Percentiles rank a stretch among this genome's conserved stretches.
Evolutionary conservation across 805 yeast genomes (phyloP).

Genomic region (Huiozyma sinensis): DNA sequence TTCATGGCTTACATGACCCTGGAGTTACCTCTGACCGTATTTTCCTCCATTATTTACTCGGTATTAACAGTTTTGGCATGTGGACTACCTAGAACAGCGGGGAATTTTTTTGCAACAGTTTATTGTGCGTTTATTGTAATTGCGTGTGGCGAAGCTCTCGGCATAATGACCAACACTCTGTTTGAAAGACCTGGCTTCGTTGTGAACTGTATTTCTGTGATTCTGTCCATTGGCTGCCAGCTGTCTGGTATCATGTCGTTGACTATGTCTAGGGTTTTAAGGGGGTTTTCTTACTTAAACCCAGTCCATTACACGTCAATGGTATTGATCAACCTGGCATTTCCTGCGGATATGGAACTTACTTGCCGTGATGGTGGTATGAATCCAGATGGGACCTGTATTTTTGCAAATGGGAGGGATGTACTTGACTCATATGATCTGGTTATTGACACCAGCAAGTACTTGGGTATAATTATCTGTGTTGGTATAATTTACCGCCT

Average conservation of each 20-base stretch:
- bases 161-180: constrained; percentile 66
- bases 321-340: constrained; percentile 48
- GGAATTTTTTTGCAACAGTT: constrained; percentile 54
- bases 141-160: constrained; percentile 76
- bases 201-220: constrained; percentile 55
- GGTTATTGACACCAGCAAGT: constrained; percentile 28
- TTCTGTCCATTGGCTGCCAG: constrained; percentile 60
- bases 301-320: constrained; percentile 68
- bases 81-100: constrained; percentile 61
- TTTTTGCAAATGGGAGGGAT: constrained; percentile 41
- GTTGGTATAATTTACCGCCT: constrained; percentile 21
- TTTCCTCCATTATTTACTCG: constrained; percentile 46
- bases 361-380: constrained; percentile 38
- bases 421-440: constrained; percentile 46
- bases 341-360: constrained; percentile 39
- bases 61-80: constrained; percentile 55
- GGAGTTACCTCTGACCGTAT: constrained; percentile 21
- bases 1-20: constrained; percentile 30
- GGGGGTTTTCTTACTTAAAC: constrained; percentile 63
- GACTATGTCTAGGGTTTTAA: constrained; percentile 57
- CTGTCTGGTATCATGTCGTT: constrained; percentile 82
- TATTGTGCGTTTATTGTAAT: constrained; percentile 44
- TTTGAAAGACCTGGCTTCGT: constrained; percentile 74
- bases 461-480: constrained; percentile 27
- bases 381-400: constrained; percentile 32